phyloP scores from a whole-genome alignment of 768 basidiomycete species.

The Steccherinum ochraceum region DNA sequence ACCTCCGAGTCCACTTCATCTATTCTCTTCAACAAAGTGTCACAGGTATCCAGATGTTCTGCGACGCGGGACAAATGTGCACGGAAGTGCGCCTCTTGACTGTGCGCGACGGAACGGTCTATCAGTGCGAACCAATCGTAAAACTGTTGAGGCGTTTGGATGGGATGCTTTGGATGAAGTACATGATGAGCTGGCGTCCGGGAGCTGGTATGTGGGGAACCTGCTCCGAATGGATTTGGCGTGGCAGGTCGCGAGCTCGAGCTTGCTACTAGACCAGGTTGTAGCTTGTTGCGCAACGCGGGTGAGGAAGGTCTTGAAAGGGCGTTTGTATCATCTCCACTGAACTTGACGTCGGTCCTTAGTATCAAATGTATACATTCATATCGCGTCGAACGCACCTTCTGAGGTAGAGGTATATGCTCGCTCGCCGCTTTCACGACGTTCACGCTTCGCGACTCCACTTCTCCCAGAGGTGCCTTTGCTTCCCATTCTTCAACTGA shows the following conservation, averaged over 20 bases:
- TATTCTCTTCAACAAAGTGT: constrained; percentile 63
- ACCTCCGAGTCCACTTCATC: constrained; percentile 71
- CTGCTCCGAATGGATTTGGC: constrained; percentile 1
- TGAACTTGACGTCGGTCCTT: constrained; percentile 29
- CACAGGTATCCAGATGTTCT: constrained; percentile 73
- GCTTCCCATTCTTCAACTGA: constrained; percentile 91
- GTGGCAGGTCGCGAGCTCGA: constrained; percentile 17
- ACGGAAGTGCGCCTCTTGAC: constrained; percentile 90
- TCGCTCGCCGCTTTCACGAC: constrained; percentile 58
- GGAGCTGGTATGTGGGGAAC: background rate
- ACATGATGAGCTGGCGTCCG: constrained; percentile 34
- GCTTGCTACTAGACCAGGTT: background rate
- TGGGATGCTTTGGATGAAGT: constrained; percentile 68
- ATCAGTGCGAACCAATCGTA: constrained; percentile 94
- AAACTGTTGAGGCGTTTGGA: constrained; percentile 92
- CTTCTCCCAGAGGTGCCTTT: constrained; percentile 68
- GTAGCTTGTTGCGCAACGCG: constrained; percentile 16
- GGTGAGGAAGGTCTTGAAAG: constrained; percentile 45
- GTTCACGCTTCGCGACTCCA: constrained; percentile 60
- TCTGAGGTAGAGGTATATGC: constrained; percentile 58
- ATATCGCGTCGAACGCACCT: constrained; percentile 41
- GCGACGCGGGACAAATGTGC: constrained; percentile 74
- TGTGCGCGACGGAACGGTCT: constrained; percentile 85
- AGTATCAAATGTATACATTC: background rate
- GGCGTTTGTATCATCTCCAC: constrained; percentile 30